Conservation (phyloP, 331 rosid genomes). For the Prunus yedoensis region DNA sequence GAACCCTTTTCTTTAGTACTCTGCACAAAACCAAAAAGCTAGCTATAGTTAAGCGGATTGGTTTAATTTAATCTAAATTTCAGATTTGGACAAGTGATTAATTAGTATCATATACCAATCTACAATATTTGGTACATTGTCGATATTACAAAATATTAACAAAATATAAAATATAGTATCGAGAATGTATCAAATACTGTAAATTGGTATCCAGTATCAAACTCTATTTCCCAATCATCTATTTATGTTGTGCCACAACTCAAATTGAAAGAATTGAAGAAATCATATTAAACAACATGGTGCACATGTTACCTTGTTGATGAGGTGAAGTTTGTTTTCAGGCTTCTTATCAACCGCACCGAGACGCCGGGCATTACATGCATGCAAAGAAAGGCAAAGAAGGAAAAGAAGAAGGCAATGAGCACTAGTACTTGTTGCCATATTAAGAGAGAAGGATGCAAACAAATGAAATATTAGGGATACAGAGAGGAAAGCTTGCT, state of each 20-base stretch:
- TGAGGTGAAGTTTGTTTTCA: conserved; percentile 27
- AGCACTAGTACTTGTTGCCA: conserved; percentile 41
- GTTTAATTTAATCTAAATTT: background rate
- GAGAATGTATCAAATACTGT: background rate
- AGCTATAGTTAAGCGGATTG: background rate
- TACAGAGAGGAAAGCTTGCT: background rate
- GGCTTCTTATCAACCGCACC: conserved; percentile 27
- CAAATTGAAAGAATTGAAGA: background rate
- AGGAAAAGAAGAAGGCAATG: conserved; percentile 35
- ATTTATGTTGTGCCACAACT: background rate
- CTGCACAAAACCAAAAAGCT: conserved; percentile 36
- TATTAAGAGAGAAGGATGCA: conserved; percentile 4
- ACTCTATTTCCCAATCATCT: background rate
- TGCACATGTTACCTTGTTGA: conserved; percentile 35
- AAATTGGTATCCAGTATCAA: background rate
- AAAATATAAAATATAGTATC: background rate
- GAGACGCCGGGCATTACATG: conserved; percentile 51
- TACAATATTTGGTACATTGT: background rate
- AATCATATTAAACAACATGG: background rate
- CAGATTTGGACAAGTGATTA: too few species aligned
- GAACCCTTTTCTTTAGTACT: conserved; percentile 21
- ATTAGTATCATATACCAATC: too few species aligned
- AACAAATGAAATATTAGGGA: background rate
- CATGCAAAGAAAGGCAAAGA: conserved; percentile 58
- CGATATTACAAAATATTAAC: background rate